These are phyloP conservation scores for Coniochaeta sp. DNA, from an alignment of 2,329 filamentous ascomycete genomes.

Conservation along the genomic window DNA sequence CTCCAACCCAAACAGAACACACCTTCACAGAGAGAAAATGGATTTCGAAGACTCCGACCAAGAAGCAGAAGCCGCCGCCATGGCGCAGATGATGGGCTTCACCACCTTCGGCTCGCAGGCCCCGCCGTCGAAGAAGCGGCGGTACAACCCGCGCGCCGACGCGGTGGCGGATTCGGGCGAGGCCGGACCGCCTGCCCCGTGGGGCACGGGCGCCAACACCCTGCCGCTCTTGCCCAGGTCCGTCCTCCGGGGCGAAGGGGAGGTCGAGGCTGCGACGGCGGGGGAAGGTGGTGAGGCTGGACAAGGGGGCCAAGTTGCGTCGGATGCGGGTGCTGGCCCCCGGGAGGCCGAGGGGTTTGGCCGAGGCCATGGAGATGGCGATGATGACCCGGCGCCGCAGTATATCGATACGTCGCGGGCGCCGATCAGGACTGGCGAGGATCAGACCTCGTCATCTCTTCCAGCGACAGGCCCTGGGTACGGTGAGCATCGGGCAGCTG, in stretches of 20 bases:
- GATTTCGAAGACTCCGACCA: neutral
- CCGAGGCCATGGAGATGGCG: constrained; percentile 14
- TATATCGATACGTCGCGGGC: constrained; percentile 23
- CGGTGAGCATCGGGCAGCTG: neutral
- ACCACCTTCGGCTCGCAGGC: constrained; percentile 56
- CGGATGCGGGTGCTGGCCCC: neutral
- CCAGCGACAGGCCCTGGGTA: neutral
- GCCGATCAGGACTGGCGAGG: constrained; percentile 12
- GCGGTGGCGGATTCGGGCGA: constrained; percentile 33
- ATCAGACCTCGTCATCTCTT: constrained; percentile 2
- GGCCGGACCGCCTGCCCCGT: constrained; percentile 15
- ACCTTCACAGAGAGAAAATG: neutral
- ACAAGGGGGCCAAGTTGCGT: neutral
- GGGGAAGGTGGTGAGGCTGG: neutral
- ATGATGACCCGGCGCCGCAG: constrained; percentile 16
- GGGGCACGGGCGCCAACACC: constrained; percentile 23
- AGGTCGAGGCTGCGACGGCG: neutral
- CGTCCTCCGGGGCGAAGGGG: neutral
- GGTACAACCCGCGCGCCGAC: constrained; percentile 52
- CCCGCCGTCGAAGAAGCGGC: constrained; percentile 55
- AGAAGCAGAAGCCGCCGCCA: constrained; percentile 30
- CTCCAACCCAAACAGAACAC: no score
- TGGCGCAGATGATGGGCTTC: constrained; percentile 68
- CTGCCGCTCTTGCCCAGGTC: constrained; percentile 7
- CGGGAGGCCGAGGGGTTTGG: neutral